phyloP scores from a whole-genome alignment of 2,329 filamentous ascomycete genomes.

The Aphanoascus verrucosus region DNA sequence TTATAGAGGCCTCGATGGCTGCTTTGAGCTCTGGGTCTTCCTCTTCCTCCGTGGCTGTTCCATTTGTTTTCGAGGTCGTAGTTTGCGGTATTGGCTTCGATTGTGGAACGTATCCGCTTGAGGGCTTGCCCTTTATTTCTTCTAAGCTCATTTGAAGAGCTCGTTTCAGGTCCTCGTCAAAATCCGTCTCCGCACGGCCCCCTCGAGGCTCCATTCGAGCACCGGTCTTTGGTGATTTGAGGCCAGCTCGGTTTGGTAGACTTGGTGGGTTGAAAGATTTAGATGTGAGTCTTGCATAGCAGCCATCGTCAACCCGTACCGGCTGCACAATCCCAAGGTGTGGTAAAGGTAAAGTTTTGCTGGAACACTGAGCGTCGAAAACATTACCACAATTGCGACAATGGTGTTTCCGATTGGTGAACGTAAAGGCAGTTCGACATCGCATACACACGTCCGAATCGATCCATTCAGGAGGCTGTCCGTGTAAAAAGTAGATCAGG shows the following conservation, averaged over 20 bases:
- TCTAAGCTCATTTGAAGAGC: conserved; percentile 95
- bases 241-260: conserved; percentile 31
- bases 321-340: conserved; percentile 86
- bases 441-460: conserved; percentile 99
- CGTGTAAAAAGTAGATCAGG: background rate
- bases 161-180: conserved; percentile 88
- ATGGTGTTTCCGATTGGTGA: conserved; percentile 97
- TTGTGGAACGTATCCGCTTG: conserved; percentile 61
- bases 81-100: conserved; percentile 31
- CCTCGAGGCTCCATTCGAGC: conserved; percentile 80
- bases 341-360: conserved; percentile 75
- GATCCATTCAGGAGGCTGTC: conserved; percentile 85
- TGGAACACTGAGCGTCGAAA: conserved; percentile 90
- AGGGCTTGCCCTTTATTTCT: conserved; percentile 66
- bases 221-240: conserved; percentile 52
- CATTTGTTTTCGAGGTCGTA: conserved; percentile 29
- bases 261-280: conserved; percentile 43
- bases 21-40: conserved; percentile 90
- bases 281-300: conserved; percentile 77
- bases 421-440: conserved; percentile 87
- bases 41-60: conserved; percentile 51
- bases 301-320: conserved; percentile 92
- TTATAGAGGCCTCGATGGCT: conserved; percentile 85
- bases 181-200: conserved; percentile 77
- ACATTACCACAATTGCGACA: conserved; percentile 97